These are phyloP conservation scores for Salix viminalis DNA, from an alignment of 345 rosid species.

Conservation along the genomic window DNA sequence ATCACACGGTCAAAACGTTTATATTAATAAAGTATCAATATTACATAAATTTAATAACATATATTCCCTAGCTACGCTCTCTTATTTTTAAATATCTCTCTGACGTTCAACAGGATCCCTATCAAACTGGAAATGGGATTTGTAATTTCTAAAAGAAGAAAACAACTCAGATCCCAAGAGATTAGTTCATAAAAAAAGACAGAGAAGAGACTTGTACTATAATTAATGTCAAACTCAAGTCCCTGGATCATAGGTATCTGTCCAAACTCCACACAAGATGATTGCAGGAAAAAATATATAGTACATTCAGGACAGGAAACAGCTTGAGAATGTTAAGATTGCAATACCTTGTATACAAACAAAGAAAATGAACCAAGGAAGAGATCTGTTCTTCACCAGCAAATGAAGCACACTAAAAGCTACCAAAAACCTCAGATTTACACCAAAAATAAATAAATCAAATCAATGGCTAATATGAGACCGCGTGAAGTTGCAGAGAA, in stretches of 20 bases:
- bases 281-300: background rate
- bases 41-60: background rate
- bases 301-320: background rate
- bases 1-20: conserved; percentile 83
- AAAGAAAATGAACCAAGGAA: conserved; percentile 24
- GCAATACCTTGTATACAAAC: conserved; percentile 26
- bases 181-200: background rate
- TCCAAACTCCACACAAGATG: background rate
- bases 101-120: background rate
- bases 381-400: conserved; percentile 41
- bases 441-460: background rate
- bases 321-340: background rate
- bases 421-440: conserved; percentile 10
- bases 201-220: background rate
- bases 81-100: background rate
- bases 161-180: background rate
- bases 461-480: conserved; percentile 14
- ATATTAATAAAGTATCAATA: conserved; percentile 34
- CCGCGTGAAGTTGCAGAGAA: conserved; percentile 17
- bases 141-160: conserved; percentile 5
- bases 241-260: conserved; percentile 15
- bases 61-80: conserved; percentile 26
- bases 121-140: background rate
- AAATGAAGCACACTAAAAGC: conserved; percentile 33
- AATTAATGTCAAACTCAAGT: conserved; percentile 3